Evolutionary conservation across 108 stramenopile genomes (phyloP), one percentile per base, ranked within the genome.

Genomic region (Stephanodiscus triporus): DNA sequence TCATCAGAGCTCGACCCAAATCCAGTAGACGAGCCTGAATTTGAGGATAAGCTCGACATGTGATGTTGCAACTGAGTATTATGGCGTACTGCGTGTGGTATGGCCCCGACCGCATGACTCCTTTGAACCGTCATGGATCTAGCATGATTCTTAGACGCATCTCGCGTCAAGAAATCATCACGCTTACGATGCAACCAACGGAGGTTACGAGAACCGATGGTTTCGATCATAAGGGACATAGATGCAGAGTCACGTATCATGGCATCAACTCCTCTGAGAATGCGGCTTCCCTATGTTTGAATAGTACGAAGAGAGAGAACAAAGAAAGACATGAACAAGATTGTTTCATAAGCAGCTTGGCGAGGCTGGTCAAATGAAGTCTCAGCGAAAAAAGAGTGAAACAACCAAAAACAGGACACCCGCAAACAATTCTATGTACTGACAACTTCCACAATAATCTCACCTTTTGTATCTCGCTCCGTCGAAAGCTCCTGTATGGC

Each of bases 161-260:
- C 73, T 55, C 82, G 65, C 45, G 84, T 71, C 29, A 78, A 61
- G 59, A 93, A 89, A 43, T 91, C 87, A 62, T 92, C 86, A 29
- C 91, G 87, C 76, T 91, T 92, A 58, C 89, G 82, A 47, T 89
- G 84, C 42, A 83, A 86, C 93, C 93, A 95, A 50, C 93, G 82
- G 29, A 75, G 19, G 66, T 87, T 91, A 24, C 89, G 78, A 11
- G 88, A 88, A 19, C 93, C 93, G 56, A 92, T 85, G 20, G 85
- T 85, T 71, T 95, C 88, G 30, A 92, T 84, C 93, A 97, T 94
- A 37, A 94, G 94, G 24, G 82, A 57, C 56, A 97, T 68, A 73
- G 89, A 90, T 51, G 93, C 91, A 34, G 92, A 76, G 78, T 98
- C 96, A 5, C 79, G 75, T 17, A 96, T 83, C 67, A 97, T 76